A percentile compares a stretch with the other conserved stretches of the same genome.
Conservation (phyloP, 345 rosid species). For the Salix arbutifolia region DNA sequence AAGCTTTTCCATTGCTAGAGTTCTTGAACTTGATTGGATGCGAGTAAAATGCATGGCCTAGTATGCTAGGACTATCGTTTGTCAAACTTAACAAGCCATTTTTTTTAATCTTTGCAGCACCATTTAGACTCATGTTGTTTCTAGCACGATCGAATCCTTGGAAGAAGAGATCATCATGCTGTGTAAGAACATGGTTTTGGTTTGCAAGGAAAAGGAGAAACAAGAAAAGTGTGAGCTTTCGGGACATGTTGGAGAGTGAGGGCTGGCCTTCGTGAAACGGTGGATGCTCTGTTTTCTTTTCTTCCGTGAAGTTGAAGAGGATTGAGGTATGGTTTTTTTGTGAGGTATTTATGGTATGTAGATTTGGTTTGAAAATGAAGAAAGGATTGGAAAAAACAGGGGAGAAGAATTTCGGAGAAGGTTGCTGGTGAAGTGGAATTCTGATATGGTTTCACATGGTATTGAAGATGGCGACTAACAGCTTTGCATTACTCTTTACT, state of each 20-base stretch:
- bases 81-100: not conserved
- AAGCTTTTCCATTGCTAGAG: not conserved
- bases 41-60: not conserved
- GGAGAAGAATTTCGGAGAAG: not conserved
- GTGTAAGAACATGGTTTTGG: conserved; percentile 14
- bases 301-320: too few relatives aligned
- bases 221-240: not conserved
- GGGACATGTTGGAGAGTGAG: not conserved
- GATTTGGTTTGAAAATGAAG: too few relatives aligned
- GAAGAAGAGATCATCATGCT: conserved; percentile 12
- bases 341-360: not conserved
- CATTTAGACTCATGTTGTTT: conserved; percentile 31
- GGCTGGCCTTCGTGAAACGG: not conserved
- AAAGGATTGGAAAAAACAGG: too few relatives aligned
- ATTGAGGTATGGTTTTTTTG: too few relatives aligned
- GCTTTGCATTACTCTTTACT: not conserved
- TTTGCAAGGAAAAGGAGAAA: not conserved
- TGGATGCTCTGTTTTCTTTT: not conserved
- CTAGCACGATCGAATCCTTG: conserved; percentile 5
- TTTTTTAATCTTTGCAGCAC: not conserved
- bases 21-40: not conserved
- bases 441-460: not conserved
- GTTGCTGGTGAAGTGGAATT: not conserved
- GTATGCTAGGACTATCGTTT: not conserved
- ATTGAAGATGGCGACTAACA: not conserved